Conservation (phyloP, 345 rosid species). For the Psidium guajava region DNA sequence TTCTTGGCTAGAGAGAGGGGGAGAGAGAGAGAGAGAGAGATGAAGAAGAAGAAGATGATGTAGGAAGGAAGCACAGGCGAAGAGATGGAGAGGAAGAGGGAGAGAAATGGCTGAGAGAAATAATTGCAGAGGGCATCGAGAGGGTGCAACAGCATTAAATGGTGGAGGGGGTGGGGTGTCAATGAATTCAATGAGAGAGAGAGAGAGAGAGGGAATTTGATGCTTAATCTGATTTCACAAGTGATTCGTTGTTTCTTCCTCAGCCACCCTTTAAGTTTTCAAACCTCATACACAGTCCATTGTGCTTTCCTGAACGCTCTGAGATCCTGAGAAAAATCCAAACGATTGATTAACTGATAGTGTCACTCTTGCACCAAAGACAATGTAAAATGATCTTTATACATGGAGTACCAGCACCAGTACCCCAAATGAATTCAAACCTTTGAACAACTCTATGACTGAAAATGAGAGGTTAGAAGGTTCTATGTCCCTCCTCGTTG, state of each 20-base stretch:
- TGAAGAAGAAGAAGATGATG: conserved; percentile 13
- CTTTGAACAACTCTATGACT: too few relatives aligned
- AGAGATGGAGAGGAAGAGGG: not conserved
- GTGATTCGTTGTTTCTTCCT: not conserved
- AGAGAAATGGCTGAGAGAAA: conserved; percentile 30
- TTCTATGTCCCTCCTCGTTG: not conserved
- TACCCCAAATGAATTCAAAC: not conserved
- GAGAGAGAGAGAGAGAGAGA: not conserved
- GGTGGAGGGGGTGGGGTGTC: conserved; percentile 4
- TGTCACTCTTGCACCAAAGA: not conserved
- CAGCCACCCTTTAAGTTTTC: not conserved
- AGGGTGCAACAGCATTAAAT: conserved; percentile 28
- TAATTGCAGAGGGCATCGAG: conserved; percentile 55
- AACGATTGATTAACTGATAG: not conserved
- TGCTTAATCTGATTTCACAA: not conserved
- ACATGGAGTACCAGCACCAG: not conserved
- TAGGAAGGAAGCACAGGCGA: conserved; percentile 3
- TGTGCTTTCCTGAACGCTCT: not conserved
- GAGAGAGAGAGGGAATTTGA: not conserved
- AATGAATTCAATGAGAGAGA: conserved; percentile 1
- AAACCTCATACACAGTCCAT: not conserved
- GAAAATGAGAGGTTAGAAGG: not conserved
- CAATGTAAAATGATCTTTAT: not conserved
- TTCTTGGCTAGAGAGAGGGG: conserved; percentile 2
- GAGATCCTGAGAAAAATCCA: not conserved